phyloP scores from a whole-genome alignment of 1,284 basidiomycete species.

The Ganoderma meredithae region DNA sequence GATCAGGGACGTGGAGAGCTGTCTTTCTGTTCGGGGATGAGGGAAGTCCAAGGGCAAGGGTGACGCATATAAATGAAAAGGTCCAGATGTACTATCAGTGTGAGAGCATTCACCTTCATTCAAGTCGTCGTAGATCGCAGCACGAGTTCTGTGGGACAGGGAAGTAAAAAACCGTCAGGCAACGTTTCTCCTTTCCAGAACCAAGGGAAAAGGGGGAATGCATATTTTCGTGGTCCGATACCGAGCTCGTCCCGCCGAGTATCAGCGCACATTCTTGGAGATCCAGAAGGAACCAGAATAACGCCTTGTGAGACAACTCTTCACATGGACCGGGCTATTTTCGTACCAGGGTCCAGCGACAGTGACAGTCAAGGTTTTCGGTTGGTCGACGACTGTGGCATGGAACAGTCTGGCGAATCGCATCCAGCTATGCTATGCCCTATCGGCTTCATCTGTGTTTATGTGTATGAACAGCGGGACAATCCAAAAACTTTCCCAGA shows the following conservation, averaged over 20 bases:
- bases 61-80: too few species aligned
- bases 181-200: background rate
- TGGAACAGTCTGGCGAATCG: too few species aligned
- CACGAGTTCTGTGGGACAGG: background rate
- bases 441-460: too few species aligned
- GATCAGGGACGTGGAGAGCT: background rate
- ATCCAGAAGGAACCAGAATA: background rate
- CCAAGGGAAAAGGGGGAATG: background rate
- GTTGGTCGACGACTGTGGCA: too few species aligned
- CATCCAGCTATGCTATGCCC: too few species aligned
- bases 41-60: too few species aligned
- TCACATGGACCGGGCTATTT: background rate
- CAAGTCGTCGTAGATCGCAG: background rate
- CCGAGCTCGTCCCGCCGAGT: background rate
- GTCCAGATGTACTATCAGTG: background rate
- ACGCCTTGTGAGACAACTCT: background rate
- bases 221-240: background rate
- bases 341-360: background rate
- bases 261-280: background rate
- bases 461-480: too few species aligned
- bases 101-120: constrained; percentile 6
- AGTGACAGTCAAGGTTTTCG: too few species aligned
- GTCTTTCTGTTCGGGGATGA: background rate
- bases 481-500: too few species aligned
- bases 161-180: background rate